Conservation (phyloP, 2,329 filamentous ascomycete species). For the Tolypocladium guangdongense region DNA sequence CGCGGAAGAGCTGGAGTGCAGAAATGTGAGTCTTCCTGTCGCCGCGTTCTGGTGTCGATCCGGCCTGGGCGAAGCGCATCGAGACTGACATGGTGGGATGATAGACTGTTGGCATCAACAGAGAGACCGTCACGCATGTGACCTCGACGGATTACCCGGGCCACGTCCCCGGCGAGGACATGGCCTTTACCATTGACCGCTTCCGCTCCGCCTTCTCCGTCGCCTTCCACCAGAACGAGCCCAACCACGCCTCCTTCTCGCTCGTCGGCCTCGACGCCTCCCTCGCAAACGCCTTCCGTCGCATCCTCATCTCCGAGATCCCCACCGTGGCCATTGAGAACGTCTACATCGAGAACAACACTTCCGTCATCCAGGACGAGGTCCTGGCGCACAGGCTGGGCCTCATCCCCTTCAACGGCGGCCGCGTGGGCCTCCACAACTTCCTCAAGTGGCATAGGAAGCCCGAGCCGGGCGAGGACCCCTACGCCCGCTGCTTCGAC, state of each 20-base stretch:
- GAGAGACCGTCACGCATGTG: constrained; percentile 83
- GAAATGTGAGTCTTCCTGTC: constrained; percentile 38
- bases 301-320: constrained; percentile 90
- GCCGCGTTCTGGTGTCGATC: background rate
- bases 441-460: constrained; percentile 78
- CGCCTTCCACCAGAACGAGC: constrained; percentile 74
- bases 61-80: background rate
- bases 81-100: constrained; percentile 5
- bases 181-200: constrained; percentile 63
- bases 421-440: constrained; percentile 60
- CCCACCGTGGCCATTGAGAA: constrained; percentile 89
- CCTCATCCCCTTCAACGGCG: constrained; percentile 78
- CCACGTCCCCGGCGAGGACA: constrained; percentile 81
- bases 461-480: constrained; percentile 50
- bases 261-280: constrained; percentile 85
- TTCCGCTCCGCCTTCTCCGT: constrained; percentile 64
- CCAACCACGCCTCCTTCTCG: constrained; percentile 74
- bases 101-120: constrained; percentile 76
- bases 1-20: constrained; percentile 46
- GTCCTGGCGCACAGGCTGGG: constrained; percentile 85
- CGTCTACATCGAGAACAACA: constrained; percentile 92
- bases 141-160: constrained; percentile 85
- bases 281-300: constrained; percentile 92
- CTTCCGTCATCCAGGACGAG: constrained; percentile 95
- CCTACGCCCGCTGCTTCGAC: constrained; percentile 53